These are phyloP conservation scores for Insectozyma bohioensis DNA, from an alignment of 1,139 yeast genomes.

Conservation along the genomic window DNA sequence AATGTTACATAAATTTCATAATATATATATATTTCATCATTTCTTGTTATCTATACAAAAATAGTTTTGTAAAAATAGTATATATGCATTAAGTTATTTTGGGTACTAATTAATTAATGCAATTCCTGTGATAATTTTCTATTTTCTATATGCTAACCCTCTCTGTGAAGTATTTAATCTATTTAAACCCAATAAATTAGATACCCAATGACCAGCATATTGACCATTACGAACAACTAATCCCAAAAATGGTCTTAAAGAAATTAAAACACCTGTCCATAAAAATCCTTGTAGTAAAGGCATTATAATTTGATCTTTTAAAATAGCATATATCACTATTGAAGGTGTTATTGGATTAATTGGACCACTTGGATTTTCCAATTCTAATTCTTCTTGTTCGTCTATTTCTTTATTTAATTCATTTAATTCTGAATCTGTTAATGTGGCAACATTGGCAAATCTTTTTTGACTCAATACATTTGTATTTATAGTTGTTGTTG, in stretches of 20 bases:
- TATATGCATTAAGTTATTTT: no score
- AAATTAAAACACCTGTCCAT: slow-evolving; percentile 37
- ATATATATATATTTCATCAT: no score
- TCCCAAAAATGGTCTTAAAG: slow-evolving; percentile 30
- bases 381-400: slow-evolving; percentile 17
- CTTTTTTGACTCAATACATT: slow-evolving; percentile 1
- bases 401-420: slow-evolving; percentile 24
- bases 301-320: slow-evolving; percentile 67
- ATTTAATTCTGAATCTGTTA: slow-evolving; percentile 26
- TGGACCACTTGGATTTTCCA: slow-evolving; percentile 21
- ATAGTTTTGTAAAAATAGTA: no score
- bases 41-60: no score
- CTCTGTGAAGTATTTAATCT: slow-evolving; percentile 6
- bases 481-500: slow-evolving; percentile 5
- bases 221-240: slow-evolving; percentile 32
- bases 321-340: slow-evolving; percentile 52
- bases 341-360: slow-evolving; percentile 43
- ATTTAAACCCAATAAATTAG: slow-evolving; percentile 24
- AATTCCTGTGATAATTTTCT: no score
- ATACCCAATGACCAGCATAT: slow-evolving; percentile 28
- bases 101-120: no score
- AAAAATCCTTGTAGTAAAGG: slow-evolving; percentile 55
- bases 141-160: no score
- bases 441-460: slow-evolving; percentile 9
- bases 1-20: no score